Evolutionary conservation across 2,329 filamentous ascomycete species (phyloP).

Genomic region (Aureobasidium sp.): DNA sequence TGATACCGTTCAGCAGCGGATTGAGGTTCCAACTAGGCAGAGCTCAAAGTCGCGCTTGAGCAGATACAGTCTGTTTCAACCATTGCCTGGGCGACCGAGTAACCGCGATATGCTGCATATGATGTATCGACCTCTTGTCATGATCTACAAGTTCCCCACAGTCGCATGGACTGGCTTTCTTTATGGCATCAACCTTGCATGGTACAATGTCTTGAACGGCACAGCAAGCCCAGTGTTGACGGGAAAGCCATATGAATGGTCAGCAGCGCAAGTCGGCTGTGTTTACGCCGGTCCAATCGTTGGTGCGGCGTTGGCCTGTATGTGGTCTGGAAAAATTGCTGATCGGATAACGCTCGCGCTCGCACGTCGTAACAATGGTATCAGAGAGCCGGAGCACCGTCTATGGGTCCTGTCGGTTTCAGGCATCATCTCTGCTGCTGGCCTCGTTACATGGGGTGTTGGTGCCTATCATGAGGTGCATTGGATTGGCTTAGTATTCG

Average conservation of each 20-base stretch:
- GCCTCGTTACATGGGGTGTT: constrained; percentile 30
- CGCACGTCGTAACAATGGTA: constrained; percentile 32
- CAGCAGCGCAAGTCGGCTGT: constrained; percentile 24
- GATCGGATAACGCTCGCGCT: constrained; percentile 32
- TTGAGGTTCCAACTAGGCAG: no score
- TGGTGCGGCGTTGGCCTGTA: constrained; percentile 16
- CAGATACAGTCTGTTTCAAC: no score
- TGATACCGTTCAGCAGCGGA: no score
- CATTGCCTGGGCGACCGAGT: no score
- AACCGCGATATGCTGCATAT: no score
- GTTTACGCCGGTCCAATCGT: constrained; percentile 24
- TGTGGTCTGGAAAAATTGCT: constrained; percentile 31
- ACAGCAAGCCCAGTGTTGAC: constrained; percentile 13
- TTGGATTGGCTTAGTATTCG: not conserved
- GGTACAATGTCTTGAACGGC: constrained; percentile 13
- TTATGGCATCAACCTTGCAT: constrained; percentile 10
- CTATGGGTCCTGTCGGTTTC: constrained; percentile 31
- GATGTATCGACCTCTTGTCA: no score
- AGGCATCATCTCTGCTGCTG: constrained; percentile 27
- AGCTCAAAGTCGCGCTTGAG: no score
- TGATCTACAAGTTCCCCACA: no score
- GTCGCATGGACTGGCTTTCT: not conserved
- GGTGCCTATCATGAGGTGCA: constrained; percentile 16
- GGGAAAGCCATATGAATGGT: constrained; percentile 28
- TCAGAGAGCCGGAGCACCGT: constrained; percentile 34